Evolutionary conservation across 2,329 filamentous ascomycete species (phyloP), one percentile per base, ranked within the genome.

Genomic region (Colletotrichum sp.): DNA sequence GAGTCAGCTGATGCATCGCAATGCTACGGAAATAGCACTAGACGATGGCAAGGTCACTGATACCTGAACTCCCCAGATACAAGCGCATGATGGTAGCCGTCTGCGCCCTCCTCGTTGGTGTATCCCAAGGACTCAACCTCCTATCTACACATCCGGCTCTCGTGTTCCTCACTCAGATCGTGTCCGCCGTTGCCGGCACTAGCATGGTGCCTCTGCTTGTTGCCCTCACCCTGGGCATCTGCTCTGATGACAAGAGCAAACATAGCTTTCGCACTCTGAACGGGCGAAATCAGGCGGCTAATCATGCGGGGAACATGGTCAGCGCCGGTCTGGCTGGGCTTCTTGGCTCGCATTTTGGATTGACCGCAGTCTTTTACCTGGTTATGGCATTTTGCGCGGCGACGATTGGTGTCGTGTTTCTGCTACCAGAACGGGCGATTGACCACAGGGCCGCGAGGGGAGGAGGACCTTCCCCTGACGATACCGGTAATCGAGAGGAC

Each of bases 251-350:
- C 15, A 71, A 71, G 25, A 32, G 25, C 15, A 75, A 72, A 8
- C 62, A 75, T 3, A 72, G 36, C 56, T 75, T 75, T 16, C 72
- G 72, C 55, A 16, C 39, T 5, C 69, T 75, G 5, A 75, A 75
- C 2, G 68, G 72, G 0, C 62, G 62, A 25, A 75, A 72, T 9
- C 72, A 75, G 25, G 72, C 72, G 8, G 60, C 68, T 6, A 75
- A 75, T 0, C 72, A 75, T 12, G 72, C 72, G 6, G 72, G 72
- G 1, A 75, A 75, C 10, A 75, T 75, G 72, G 72, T 72, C 30
- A 75, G 72, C 62, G 69, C 72, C 4, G 72, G 72, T 12, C 55
- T 75, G 8, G 72, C 72, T 1, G 72, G 62, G 16, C n/a, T 56
- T 3, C 30, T 75, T 27, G 72, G 72, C 0, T 62, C 69, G 1